Evolutionary conservation across 1,284 basidiomycete species (phyloP).

Genomic region (Microstroma glucosiphilum): DNA sequence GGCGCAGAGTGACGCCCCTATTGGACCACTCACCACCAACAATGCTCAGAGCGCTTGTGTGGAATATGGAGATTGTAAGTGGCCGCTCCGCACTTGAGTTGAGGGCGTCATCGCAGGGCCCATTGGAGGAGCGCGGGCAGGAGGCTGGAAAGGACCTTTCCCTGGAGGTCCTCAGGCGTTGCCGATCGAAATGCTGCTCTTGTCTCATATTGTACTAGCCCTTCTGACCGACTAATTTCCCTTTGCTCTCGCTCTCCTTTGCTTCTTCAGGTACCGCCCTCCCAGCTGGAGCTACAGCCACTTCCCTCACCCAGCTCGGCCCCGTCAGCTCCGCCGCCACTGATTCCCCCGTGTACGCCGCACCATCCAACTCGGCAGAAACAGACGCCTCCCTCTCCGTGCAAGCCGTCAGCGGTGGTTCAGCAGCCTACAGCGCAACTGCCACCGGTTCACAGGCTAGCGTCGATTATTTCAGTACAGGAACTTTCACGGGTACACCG

Average conservation of each 20-base stretch:
- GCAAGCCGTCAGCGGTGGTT: neutral
- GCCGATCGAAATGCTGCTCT: no score
- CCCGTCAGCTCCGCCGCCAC: neutral
- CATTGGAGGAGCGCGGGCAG: no score
- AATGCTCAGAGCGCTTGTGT: conserved; percentile 1
- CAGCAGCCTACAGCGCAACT: neutral
- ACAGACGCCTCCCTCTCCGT: conserved; percentile 1
- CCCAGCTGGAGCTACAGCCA: neutral
- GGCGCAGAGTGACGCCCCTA: neutral
- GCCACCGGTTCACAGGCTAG: no score
- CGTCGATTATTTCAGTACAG: no score
- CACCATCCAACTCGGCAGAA: neutral
- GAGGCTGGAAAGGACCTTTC: no score
- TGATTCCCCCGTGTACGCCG: neutral
- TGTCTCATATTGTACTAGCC: neutral
- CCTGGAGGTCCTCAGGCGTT: no score
- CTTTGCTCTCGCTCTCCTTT: neutral
- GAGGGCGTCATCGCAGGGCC: no score
- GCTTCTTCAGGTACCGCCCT: conserved; percentile 3
- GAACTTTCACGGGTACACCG: no score
- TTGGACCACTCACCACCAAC: neutral
- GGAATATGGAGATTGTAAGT: neutral
- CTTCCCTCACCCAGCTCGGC: neutral
- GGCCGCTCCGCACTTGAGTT: neutral
- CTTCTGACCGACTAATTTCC: neutral